These are phyloP conservation scores for Epicoccum sorghinum DNA, from an alignment of 2,329 filamentous ascomycete species.

Conservation along the genomic window DNA sequence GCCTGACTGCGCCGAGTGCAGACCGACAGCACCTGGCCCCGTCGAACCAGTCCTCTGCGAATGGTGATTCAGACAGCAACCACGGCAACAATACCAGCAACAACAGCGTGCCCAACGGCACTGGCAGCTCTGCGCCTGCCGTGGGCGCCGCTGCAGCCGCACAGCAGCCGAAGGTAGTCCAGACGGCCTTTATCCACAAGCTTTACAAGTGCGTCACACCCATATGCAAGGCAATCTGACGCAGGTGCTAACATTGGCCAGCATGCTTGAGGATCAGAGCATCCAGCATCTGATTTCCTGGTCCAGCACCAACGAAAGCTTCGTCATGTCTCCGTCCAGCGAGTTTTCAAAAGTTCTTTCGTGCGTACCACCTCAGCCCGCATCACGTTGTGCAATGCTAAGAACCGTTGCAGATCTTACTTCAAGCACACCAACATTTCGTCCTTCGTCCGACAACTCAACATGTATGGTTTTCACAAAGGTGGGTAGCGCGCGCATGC, in stretches of 20 bases:
- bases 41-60: slow-evolving; percentile 19
- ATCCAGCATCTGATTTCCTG: slow-evolving; percentile 97
- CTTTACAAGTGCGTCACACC: slow-evolving; percentile 81
- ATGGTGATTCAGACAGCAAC: slow-evolving; percentile 38
- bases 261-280: slow-evolving; percentile 92
- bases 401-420: slow-evolving; percentile 72
- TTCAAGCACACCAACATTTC: slow-evolving; percentile 99
- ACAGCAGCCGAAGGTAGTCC: slow-evolving; percentile 95
- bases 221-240: slow-evolving; percentile 5
- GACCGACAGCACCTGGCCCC: slow-evolving; percentile 49
- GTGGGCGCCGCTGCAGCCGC: slow-evolving; percentile 71
- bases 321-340: slow-evolving; percentile 96
- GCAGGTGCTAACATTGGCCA: slow-evolving; percentile 53
- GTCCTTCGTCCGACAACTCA: slow-evolving; percentile 95
- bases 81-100: not conserved
- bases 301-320: slow-evolving; percentile 92
- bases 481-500: slow-evolving; percentile 59
- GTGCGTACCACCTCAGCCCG: slow-evolving; percentile 63
- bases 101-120: slow-evolving; percentile 37
- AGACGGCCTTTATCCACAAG: slow-evolving; percentile 99
- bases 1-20: slow-evolving; percentile 55
- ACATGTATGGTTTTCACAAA: slow-evolving; percentile 99
- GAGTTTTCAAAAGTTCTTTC: slow-evolving; percentile 98
- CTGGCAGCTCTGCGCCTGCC: slow-evolving; percentile 51
- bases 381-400: slow-evolving; percentile 36